Percentiles rank a stretch among this genome's conserved stretches.
Conservation (phyloP, 2,329 filamentous ascomycete genomes). For the Paecilomyces variotii region DNA sequence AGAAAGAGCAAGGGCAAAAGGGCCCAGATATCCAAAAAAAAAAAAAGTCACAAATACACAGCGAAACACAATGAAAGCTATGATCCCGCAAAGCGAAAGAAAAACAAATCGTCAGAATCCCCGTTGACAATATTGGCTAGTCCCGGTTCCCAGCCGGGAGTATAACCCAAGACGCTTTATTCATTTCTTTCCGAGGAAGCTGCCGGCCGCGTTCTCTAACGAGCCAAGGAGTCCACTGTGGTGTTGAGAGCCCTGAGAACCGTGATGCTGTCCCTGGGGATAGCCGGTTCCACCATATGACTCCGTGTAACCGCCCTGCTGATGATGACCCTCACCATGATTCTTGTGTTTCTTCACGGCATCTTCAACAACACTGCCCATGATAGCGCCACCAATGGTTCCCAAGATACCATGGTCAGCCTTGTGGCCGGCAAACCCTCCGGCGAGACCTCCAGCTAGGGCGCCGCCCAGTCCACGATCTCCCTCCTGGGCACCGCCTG, state of each 20-base stretch:
- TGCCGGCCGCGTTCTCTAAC: constrained; percentile 7
- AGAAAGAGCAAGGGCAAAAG: background rate
- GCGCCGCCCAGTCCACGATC: constrained; percentile 42
- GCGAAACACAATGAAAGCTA: background rate
- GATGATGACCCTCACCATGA: constrained; percentile 19
- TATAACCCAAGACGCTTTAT: background rate
- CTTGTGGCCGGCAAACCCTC: constrained; percentile 40
- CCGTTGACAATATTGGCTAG: background rate
- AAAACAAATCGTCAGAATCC: background rate
- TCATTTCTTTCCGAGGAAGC: constrained; percentile 31
- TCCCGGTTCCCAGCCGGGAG: background rate
- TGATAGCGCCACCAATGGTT: constrained; percentile 40
- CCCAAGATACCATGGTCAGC: constrained; percentile 42
- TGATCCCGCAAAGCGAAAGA: background rate
- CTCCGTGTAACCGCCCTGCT: constrained; percentile 21
- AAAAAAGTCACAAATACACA: background rate
- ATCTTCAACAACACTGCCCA: constrained; percentile 39
- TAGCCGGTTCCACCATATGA: constrained; percentile 7
- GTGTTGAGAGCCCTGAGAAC: background rate
- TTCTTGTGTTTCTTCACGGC: constrained; percentile 36
- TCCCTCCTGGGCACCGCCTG: constrained; percentile 33
- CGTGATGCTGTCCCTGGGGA: background rate
- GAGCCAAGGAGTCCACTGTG: background rate
- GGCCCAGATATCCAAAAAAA: background rate
- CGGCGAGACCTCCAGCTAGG: constrained; percentile 38